These are phyloP conservation scores for Penicillium canariense DNA, from an alignment of 495 filamentous ascomycete genomes.

Conservation along the genomic window DNA sequence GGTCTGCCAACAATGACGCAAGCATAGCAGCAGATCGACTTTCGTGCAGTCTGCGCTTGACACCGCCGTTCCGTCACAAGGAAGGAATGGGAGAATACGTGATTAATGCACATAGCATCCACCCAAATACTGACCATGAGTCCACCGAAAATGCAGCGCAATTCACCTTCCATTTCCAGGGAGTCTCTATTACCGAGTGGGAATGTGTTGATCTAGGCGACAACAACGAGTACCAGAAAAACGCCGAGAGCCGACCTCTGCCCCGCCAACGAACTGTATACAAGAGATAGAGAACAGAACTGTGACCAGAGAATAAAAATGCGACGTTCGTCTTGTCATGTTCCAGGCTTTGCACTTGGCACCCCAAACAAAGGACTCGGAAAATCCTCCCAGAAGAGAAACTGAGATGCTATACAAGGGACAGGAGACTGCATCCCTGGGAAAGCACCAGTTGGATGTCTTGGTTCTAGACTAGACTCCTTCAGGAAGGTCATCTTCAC, in stretches of 20 bases:
- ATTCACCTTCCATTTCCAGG: constrained; percentile 34
- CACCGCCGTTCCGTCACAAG: constrained; percentile 8
- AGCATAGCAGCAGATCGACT: background rate
- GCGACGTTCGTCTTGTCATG: background rate
- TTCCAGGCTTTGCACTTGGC: background rate
- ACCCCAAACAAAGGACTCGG: background rate
- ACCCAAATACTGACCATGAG: background rate
- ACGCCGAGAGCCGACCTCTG: background rate
- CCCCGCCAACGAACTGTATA: background rate
- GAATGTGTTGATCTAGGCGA: constrained; percentile 6
- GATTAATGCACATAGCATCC: constrained; percentile 6
- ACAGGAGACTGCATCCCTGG: background rate
- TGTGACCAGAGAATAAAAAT: background rate
- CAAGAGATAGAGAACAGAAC: background rate
- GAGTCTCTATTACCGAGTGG: constrained; percentile 35
- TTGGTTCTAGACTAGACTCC: background rate
- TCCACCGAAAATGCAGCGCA: background rate
- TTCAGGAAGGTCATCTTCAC: background rate
- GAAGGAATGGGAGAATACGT: constrained; percentile 14
- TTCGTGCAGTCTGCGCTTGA: background rate
- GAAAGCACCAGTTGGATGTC: background rate
- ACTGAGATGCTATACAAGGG: background rate
- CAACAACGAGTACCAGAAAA: background rate
- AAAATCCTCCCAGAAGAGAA: background rate
- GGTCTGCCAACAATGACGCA: background rate